A percentile compares a stretch with the other conserved stretches of the same genome.
phyloP scores from a whole-genome alignment of 495 filamentous ascomycete species.

The Penicillium salamii region DNA sequence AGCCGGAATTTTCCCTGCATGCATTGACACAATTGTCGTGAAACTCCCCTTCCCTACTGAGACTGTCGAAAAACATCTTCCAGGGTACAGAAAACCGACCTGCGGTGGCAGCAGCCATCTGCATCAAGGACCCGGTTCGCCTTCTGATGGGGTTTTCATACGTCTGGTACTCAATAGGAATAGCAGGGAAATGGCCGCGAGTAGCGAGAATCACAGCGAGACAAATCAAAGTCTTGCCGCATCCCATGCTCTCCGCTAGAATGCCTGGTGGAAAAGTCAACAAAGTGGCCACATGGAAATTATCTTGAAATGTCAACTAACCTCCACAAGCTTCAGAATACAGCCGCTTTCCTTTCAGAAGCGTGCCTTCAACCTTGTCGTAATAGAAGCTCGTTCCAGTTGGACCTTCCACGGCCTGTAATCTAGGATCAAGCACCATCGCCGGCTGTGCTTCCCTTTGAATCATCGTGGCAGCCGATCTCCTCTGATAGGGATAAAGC shows the following conservation, averaged over 20 bases:
- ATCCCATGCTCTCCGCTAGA: constrained; percentile 61
- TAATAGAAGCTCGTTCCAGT: constrained; percentile 66
- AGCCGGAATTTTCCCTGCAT: constrained; percentile 51
- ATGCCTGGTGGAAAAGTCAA: constrained; percentile 25
- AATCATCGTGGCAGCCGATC: constrained; percentile 81
- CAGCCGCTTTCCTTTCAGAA: constrained; percentile 59
- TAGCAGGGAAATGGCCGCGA: constrained; percentile 60
- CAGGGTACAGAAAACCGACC: constrained; percentile 67
- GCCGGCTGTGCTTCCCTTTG: constrained; percentile 70
- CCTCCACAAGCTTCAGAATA: constrained; percentile 80
- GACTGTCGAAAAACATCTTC: constrained; percentile 54
- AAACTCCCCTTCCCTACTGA: constrained; percentile 26
- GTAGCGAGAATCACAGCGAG: constrained; percentile 82
- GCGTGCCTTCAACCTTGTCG: constrained; percentile 58
- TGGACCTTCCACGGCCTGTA: constrained; percentile 56
- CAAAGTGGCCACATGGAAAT: too few relatives aligned
- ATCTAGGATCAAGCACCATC: constrained; percentile 69
- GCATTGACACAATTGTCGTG: constrained; percentile 51
- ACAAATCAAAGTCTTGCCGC: constrained; percentile 88
- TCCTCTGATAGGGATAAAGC: constrained; percentile 76
- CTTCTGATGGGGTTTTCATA: constrained; percentile 35
- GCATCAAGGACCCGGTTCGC: constrained; percentile 50
- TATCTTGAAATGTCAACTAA: too few relatives aligned
- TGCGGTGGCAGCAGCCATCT: constrained; percentile 72
- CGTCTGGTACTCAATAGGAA: constrained; percentile 60